Evolutionary conservation across 2,329 filamentous ascomycete genomes (phyloP), one percentile per base, ranked within the genome.

Genomic region (Emydomyces testavorans): DNA sequence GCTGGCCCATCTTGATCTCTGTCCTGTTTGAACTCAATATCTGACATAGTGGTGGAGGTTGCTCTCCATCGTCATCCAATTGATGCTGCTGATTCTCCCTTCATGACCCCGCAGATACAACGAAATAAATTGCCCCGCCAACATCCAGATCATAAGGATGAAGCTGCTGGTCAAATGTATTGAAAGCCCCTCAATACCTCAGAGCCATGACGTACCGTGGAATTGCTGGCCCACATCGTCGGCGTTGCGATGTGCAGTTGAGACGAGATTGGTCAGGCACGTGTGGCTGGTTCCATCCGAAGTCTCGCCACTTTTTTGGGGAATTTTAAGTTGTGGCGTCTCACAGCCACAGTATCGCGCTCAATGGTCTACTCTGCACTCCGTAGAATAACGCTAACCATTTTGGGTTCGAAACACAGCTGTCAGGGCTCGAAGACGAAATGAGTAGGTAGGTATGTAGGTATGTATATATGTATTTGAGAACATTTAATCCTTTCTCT

Each of bases 101-200:
- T 23, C 11, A 18, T 31, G 16, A 46, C 43, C 43, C 43, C 43
- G 43, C 43, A 46, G 26, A n/a, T 32, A 39, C 1, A 20, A 29
- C 32, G 18, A 10, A 35, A 37, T 15, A 35, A 35, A 3, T 21
- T 38, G 43, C 43, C 43, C 43, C 43, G 43, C 43, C 20, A n/a
- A 23, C 23, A 31, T 32, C 43, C 43, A 46, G 43, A 32, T 31
- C 43, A 37, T 20, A 4, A 45, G 10, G n/a, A 20, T 46, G 34
- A 46, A 38, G 34, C 23, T 46, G 23, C 29, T 36, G 31, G 29
- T 20, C 10, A 31, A 38, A 39, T n/a, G n/a, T n/a, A n/a, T n/a
- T n/a, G n/a, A n/a, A n/a, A n/a, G n/a, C n/a, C n/a, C n/a, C n/a
- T n/a, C n/a, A n/a, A n/a, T n/a, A n/a, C n/a, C n/a, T n/a, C n/a